phyloP scores from a whole-genome alignment of 2,329 filamentous ascomycete genomes.

The Fusarium denticulatum region DNA sequence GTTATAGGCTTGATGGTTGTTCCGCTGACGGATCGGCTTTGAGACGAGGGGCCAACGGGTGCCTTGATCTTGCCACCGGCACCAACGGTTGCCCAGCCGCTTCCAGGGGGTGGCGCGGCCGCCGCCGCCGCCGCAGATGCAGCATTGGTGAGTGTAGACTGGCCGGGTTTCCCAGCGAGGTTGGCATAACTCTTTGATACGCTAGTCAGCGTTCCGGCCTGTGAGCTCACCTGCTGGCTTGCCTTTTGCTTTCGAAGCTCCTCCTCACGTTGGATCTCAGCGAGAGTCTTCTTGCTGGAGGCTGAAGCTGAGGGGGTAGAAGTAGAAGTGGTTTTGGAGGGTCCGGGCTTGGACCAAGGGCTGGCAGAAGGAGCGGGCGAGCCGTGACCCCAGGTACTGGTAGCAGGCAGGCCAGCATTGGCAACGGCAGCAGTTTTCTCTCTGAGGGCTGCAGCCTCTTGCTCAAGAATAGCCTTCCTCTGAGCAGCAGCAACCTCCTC shows the following conservation, averaged over 20 bases:
- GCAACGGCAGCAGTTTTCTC: slow-evolving; percentile 65
- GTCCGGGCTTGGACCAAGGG: slow-evolving; percentile 74
- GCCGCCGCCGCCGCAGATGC: slow-evolving; percentile 53
- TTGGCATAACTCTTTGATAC: slow-evolving; percentile 92
- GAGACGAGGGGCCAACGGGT: slow-evolving; percentile 67
- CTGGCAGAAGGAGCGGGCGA: slow-evolving; percentile 74
- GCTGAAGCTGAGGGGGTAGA: slow-evolving; percentile 37
- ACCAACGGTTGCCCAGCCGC: slow-evolving; percentile 93
- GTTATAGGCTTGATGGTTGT: slow-evolving; percentile 55
- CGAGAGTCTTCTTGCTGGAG: slow-evolving; percentile 83
- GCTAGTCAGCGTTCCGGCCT: slow-evolving; percentile 58
- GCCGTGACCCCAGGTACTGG: slow-evolving; percentile 87
- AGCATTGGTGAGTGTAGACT: slow-evolving; percentile 51
- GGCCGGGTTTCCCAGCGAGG: slow-evolving; percentile 79
- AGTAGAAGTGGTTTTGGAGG: slow-evolving; percentile 52
- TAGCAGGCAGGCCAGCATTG: slow-evolving; percentile 76
- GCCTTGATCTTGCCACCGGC: slow-evolving; percentile 91
- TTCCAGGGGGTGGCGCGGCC: slow-evolving; percentile 46
- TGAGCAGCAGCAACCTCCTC: slow-evolving; percentile 83
- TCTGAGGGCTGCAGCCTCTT: slow-evolving; percentile 72
- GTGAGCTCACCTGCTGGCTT: slow-evolving; percentile 60
- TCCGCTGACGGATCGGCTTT: slow-evolving; percentile 57
- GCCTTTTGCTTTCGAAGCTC: slow-evolving; percentile 81
- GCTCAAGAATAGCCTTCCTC: slow-evolving; percentile 81
- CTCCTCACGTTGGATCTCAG: slow-evolving; percentile 97